Percentiles rank a stretch among this genome's conserved stretches.
Conservation (phyloP, 2,329 filamentous ascomycete genomes). For the Phyllachora maydis region DNA sequence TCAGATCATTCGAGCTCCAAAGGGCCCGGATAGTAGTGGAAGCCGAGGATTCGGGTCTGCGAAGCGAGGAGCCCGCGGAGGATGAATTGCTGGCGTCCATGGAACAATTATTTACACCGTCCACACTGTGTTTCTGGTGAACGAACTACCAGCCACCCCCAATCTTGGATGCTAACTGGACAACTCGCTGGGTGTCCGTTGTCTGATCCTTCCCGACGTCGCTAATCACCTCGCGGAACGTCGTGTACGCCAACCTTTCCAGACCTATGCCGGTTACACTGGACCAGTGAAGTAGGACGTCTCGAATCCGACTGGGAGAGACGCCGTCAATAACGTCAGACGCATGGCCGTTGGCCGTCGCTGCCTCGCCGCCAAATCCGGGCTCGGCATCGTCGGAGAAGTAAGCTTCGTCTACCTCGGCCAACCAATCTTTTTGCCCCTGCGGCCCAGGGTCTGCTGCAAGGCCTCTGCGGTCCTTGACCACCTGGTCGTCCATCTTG, state of each 20-base stretch:
- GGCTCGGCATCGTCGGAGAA: slow-evolving; percentile 49
- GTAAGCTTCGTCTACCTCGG: slow-evolving; percentile 72
- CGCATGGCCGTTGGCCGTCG: slow-evolving; percentile 9
- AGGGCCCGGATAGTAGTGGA: slow-evolving; percentile 58
- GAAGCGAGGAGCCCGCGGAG: slow-evolving; percentile 30
- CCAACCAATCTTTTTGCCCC: slow-evolving; percentile 74
- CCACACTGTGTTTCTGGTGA: slow-evolving; percentile 6
- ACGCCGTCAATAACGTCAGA: slow-evolving; percentile 38
- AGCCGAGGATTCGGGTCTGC: slow-evolving; percentile 62
- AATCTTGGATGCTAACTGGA: slow-evolving; percentile 74
- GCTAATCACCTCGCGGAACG: slow-evolving; percentile 80
- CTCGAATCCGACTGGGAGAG: slow-evolving; percentile 42
- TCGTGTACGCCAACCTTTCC: slow-evolving; percentile 62
- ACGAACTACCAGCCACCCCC: slow-evolving; percentile 70
- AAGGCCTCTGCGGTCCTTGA: slow-evolving; percentile 25
- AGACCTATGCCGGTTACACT: slow-evolving; percentile 46
- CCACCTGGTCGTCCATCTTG: slow-evolving; percentile 61
- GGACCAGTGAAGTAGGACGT: slow-evolving; percentile 59
- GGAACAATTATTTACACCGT: slow-evolving; percentile 9
- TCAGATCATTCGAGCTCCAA: slow-evolving; percentile 51
- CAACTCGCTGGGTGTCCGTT: slow-evolving; percentile 64
- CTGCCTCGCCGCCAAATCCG: slow-evolving; percentile 7
- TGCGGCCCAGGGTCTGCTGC: slow-evolving; percentile 42
- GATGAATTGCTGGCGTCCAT: slow-evolving; percentile 15
- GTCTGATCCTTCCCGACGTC: slow-evolving; percentile 67